A percentile compares a stretch with the other conserved stretches of the same genome.
These are phyloP conservation scores for Byssothecium circinans DNA, from an alignment of 2,329 filamentous ascomycete genomes.

Conservation along the genomic window DNA sequence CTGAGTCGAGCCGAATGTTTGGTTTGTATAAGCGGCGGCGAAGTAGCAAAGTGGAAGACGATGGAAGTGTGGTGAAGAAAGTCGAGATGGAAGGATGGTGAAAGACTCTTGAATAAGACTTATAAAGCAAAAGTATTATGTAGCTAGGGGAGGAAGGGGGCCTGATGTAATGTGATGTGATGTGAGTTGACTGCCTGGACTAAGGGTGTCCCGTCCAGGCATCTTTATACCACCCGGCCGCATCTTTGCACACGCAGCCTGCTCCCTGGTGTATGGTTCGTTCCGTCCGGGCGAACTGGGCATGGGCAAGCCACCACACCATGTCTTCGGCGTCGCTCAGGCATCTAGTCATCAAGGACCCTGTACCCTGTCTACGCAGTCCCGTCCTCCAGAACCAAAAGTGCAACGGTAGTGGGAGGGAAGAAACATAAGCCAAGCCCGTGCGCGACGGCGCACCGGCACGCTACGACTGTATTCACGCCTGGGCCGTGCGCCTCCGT, in stretches of 20 bases:
- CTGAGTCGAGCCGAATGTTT: not conserved
- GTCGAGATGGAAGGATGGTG: conserved; percentile 4
- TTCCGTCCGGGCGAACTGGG: conserved; percentile 1
- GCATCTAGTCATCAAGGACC: conserved; percentile 30
- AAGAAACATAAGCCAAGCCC: not conserved
- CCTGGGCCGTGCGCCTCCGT: conserved; percentile 4
- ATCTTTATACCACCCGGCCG: conserved; percentile 33
- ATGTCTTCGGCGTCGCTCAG: not conserved
- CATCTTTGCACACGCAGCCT: not conserved
- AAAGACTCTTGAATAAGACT: conserved; percentile 3
- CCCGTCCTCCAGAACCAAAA: not conserved
- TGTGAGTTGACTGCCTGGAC: conserved; percentile 20
- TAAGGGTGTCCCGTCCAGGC: conserved; percentile 23
- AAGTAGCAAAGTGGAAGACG: conserved; percentile 2
- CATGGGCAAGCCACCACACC: conserved; percentile 18
- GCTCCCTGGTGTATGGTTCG: not conserved
- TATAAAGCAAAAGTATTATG: conserved; percentile 1
- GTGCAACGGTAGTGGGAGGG: conserved; percentile 1
- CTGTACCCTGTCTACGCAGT: conserved; percentile 16
- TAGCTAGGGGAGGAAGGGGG: conserved; percentile 10
- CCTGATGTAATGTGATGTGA: conserved; percentile 6
- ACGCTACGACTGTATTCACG: conserved; percentile 2
- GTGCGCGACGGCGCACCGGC: conserved; percentile 1
- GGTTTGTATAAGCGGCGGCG: conserved; percentile 2
- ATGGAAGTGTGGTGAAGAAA: conserved; percentile 8